Percentiles rank a stretch among this genome's conserved stretches.
phyloP scores from a whole-genome alignment of 2,329 filamentous ascomycete genomes.

The Hirsutella thompsonii region DNA sequence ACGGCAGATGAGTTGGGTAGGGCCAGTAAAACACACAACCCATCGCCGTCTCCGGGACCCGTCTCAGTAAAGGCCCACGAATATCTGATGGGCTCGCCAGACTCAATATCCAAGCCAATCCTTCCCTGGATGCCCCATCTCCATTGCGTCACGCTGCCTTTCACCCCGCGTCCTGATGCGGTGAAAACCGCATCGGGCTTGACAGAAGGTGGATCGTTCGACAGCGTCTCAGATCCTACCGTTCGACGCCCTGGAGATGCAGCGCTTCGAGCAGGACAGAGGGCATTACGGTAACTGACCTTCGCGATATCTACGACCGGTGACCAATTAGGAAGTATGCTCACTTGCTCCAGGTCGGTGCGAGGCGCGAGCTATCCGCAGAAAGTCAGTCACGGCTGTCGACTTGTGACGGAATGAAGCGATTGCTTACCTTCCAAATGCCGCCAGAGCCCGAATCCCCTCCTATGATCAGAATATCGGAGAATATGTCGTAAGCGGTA shows the following conservation, averaged over 20 bases:
- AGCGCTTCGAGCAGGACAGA: conserved; percentile 9
- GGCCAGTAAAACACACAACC: conserved; percentile 29
- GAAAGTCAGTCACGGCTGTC: background rate
- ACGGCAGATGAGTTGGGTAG: conserved; percentile 34
- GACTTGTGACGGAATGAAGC: background rate
- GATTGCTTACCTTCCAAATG: conserved; percentile 48
- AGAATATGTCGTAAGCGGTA: conserved; percentile 51
- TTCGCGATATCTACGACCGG: conserved; percentile 43
- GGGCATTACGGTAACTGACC: conserved; percentile 19
- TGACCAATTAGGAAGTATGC: conserved; percentile 50
- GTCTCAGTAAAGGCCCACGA: conserved; percentile 36
- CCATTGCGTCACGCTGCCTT: conserved; percentile 54
- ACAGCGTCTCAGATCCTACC: conserved; percentile 3
- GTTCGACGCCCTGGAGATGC: conserved; percentile 1
- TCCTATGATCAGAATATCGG: conserved; percentile 68
- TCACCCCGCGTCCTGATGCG: conserved; percentile 49
- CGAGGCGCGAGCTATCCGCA: conserved; percentile 37
- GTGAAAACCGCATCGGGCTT: conserved; percentile 47
- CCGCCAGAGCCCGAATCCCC: conserved; percentile 69
- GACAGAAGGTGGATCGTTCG: conserved; percentile 6
- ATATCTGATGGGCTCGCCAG: conserved; percentile 31
- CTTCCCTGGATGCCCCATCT: conserved; percentile 58
- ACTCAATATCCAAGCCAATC: conserved; percentile 45
- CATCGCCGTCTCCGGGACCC: conserved; percentile 4
- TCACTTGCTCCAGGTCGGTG: conserved; percentile 28